These are phyloP conservation scores for Cercospora sp. DNA, from an alignment of 2,329 filamentous ascomycete species.

Conservation along the genomic window DNA sequence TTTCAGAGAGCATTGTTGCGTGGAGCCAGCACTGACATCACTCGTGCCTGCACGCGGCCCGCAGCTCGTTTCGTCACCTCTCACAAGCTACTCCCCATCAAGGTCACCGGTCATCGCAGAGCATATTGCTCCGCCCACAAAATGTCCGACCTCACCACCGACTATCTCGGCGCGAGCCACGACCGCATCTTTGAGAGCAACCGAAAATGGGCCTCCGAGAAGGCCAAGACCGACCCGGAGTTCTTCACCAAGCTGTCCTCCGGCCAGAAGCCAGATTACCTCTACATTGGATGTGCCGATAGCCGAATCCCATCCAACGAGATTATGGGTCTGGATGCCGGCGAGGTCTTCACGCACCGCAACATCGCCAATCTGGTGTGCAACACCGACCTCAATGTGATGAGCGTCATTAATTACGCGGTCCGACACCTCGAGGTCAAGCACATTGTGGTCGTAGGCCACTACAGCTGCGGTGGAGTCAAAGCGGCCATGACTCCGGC, in stretches of 20 bases:
- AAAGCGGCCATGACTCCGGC: slow-evolving; percentile 56
- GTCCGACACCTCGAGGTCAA: slow-evolving; percentile 68
- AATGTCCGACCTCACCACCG: slow-evolving; percentile 17
- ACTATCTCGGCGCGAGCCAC: slow-evolving; percentile 17
- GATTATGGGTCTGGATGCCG: slow-evolving; percentile 72
- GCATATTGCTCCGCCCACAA: slow-evolving; percentile 16
- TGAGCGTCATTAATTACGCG: slow-evolving; percentile 77
- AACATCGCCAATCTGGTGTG: slow-evolving; percentile 84
- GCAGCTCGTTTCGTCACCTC: background rate
- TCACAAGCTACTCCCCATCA: slow-evolving; percentile 13
- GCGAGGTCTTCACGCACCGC: slow-evolving; percentile 83
- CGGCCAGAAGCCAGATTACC: slow-evolving; percentile 65
- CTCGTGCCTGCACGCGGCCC: slow-evolving; percentile 1
- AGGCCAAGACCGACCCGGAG: slow-evolving; percentile 64
- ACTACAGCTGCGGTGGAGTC: slow-evolving; percentile 61
- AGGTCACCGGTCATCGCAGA: slow-evolving; percentile 12
- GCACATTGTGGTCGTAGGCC: slow-evolving; percentile 61
- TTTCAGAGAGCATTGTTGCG: background rate
- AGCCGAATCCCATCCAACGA: slow-evolving; percentile 80
- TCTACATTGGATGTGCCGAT: slow-evolving; percentile 86
- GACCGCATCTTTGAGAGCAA: slow-evolving; percentile 60
- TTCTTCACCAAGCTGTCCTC: slow-evolving; percentile 67
- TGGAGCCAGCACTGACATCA: background rate
- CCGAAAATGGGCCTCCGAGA: slow-evolving; percentile 67
- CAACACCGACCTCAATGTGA: slow-evolving; percentile 70